Evolutionary conservation across 208 protist genomes (phyloP), one percentile per base, ranked within the genome.

Genomic region (Crithidia brevicula): DNA sequence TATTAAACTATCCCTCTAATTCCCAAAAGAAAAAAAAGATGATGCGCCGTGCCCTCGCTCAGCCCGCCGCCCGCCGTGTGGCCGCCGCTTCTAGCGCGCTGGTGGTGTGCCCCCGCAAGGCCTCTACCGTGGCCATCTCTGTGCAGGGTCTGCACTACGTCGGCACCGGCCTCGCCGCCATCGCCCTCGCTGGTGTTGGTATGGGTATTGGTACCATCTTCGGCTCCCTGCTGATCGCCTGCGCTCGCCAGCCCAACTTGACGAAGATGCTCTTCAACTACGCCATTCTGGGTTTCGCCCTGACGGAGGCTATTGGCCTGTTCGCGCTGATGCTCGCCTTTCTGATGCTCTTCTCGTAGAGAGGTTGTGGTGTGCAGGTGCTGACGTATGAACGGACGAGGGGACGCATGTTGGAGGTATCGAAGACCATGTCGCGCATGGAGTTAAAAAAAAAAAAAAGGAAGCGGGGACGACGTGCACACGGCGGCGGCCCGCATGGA

Each of bases 271-370:
- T 97, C 36, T 95, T 97, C 77, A 95, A 95, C 88, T 97, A 97
- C 79, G 89, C 89, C 74, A 95, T 97, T 93, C 85, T 97, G 1
- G 92, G 92, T 50, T 97, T 97, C 67, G 92, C 92, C 51, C 82
- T 97, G 74, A 95, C 92, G 36, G 92, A 97, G 81, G 92, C 92
- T 75, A 95, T 97, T 61, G 92, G 89, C 57, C 84, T 97, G 76
- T 97, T 97, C 66, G 88, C 89, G 3, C 86, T 95, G 69, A 94
- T 97, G 89, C 84, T 95, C 60, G 89, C 92, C 71, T 96, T 96
- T 82, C 87, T 96, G 77, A 96, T 96, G 91, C 88, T 96, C 83
- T 96, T 96, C 87, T 94, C 91, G 40, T 96, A 96, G 80, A 90
- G 74, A 51, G 16, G 23, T 8, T 15, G 15, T 30, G 6, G 36